Percentiles rank a stretch among this genome's conserved stretches.
phyloP scores from a whole-genome alignment of 306 rosid species.

The Datisca glomerata region DNA sequence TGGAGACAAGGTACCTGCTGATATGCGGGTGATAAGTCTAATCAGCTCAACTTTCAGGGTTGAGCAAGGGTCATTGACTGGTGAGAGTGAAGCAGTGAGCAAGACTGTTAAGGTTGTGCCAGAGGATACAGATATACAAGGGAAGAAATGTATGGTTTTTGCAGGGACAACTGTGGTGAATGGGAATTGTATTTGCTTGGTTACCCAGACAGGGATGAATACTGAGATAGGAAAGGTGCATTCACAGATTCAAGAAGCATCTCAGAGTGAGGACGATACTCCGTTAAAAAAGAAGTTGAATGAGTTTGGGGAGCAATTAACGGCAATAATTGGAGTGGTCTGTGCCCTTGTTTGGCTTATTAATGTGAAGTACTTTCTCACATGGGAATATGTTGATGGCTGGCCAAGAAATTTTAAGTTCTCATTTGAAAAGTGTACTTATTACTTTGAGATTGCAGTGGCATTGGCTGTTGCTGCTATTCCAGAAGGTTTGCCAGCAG shows the following conservation, averaged over 20 bases:
- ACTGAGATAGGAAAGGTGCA: constrained; percentile 58
- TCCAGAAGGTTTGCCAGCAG: constrained; percentile 36
- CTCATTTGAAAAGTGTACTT: constrained; percentile 32
- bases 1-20: constrained; percentile 42
- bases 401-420: constrained; percentile 28
- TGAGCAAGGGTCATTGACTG: constrained; percentile 40
- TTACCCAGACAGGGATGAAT: constrained; percentile 37
- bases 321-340: constrained; percentile 22
- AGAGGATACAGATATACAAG: constrained; percentile 31
- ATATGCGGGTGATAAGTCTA: constrained; percentile 28
- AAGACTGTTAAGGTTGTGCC: constrained; percentile 31
- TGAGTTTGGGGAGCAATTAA: constrained; percentile 28
- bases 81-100: constrained; percentile 47
- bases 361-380: constrained; percentile 30
- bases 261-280: constrained; percentile 41
- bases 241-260: constrained; percentile 36
- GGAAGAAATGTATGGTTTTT: constrained; percentile 27
- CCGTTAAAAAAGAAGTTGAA: constrained; percentile 43
- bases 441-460: constrained; percentile 32
- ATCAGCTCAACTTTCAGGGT: constrained; percentile 35
- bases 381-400: constrained; percentile 24
- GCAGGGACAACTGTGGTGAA: constrained; percentile 49
- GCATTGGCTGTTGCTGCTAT: constrained; percentile 40
- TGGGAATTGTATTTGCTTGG: constrained; percentile 42
- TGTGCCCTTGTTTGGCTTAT: constrained; percentile 32